Percentiles rank a stretch among this genome's conserved stretches.
Evolutionary conservation across 257 asterid species (phyloP).

Genomic region (Penstemon davidsonii): DNA sequence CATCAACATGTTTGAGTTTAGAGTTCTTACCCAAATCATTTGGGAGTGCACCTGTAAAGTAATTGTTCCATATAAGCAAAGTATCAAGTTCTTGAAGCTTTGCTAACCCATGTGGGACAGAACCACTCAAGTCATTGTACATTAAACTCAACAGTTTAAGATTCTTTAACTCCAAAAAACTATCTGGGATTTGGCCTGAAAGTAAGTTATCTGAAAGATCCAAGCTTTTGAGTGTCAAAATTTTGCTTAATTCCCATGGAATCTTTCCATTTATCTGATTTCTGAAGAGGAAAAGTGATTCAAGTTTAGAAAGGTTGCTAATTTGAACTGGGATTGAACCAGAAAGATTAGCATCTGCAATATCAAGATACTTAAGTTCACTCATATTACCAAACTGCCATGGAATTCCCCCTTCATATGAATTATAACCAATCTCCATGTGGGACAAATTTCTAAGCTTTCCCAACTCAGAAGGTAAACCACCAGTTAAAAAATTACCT

Average conservation of each 20-base stretch:
- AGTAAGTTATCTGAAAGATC: conserved; percentile 94
- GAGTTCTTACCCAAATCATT: conserved; percentile 63
- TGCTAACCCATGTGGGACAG: conserved; percentile 79
- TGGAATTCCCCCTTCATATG: conserved; percentile 74
- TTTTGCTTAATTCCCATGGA: conserved; percentile 64
- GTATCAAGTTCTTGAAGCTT: conserved; percentile 76
- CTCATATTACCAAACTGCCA: conserved; percentile 87
- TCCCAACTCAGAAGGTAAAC: conserved; percentile 73
- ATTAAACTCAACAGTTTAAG: conserved; percentile 74
- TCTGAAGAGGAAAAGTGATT: conserved; percentile 82
- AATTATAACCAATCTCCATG: conserved; percentile 95
- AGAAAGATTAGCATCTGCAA: conserved; percentile 85
- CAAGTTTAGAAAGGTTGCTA: conserved; percentile 74
- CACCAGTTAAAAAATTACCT: conserved; percentile 72
- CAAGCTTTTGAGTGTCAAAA: conserved; percentile 67
- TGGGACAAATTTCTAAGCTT: conserved; percentile 58
- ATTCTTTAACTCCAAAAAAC: conserved; percentile 69
- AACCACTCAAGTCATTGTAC: conserved; percentile 80
- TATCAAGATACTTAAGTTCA: conserved; percentile 76
- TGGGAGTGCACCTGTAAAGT: conserved; percentile 79
- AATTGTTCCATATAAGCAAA: conserved; percentile 84
- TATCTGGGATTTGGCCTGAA: conserved; percentile 77
- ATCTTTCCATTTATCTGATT: conserved; percentile 62
- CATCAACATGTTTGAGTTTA: conserved; percentile 69
- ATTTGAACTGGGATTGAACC: conserved; percentile 66